These are phyloP conservation scores for Wickerhamiella bombiphila DNA, from an alignment of 805 yeast genomes.

Conservation along the genomic window DNA sequence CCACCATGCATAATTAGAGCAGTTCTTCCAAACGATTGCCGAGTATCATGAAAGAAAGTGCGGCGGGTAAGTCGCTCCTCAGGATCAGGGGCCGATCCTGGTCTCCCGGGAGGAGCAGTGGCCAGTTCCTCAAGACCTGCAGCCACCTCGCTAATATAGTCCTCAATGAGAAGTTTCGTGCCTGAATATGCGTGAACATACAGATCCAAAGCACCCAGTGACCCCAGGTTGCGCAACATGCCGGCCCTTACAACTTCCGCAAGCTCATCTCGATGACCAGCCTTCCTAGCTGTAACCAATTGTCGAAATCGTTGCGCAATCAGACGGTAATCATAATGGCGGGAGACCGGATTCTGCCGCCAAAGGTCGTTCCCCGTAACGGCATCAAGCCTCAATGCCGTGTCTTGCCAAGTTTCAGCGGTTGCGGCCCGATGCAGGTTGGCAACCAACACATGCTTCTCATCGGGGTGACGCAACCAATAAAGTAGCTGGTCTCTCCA, in stretches of 20 bases:
- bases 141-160: conserved; percentile 64
- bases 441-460: conserved; percentile 16
- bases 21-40: conserved; percentile 79
- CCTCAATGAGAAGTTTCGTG: conserved; percentile 78
- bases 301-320: conserved; percentile 59
- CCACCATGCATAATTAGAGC: conserved; percentile 92
- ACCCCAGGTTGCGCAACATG: conserved; percentile 78
- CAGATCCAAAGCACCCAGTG: conserved; percentile 63
- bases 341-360: conserved; percentile 69
- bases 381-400: conserved; percentile 32
- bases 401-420: conserved; percentile 54
- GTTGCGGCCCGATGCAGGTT: conserved; percentile 31
- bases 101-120: conserved; percentile 18
- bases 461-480: conserved; percentile 14
- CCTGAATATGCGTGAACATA: conserved; percentile 77
- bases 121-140: conserved; percentile 49
- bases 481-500: conserved; percentile 16
- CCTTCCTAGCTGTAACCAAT: conserved; percentile 41
- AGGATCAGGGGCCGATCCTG: conserved; percentile 13
- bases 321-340: conserved; percentile 69
- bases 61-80: conserved; percentile 14
- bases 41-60: conserved; percentile 66
- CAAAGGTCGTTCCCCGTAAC: conserved; percentile 29
- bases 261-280: conserved; percentile 19
- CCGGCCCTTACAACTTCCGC: conserved; percentile 67